Evolutionary conservation across 495 filamentous ascomycete species (phyloP).

Genomic region (Bryoglossum gracile): DNA sequence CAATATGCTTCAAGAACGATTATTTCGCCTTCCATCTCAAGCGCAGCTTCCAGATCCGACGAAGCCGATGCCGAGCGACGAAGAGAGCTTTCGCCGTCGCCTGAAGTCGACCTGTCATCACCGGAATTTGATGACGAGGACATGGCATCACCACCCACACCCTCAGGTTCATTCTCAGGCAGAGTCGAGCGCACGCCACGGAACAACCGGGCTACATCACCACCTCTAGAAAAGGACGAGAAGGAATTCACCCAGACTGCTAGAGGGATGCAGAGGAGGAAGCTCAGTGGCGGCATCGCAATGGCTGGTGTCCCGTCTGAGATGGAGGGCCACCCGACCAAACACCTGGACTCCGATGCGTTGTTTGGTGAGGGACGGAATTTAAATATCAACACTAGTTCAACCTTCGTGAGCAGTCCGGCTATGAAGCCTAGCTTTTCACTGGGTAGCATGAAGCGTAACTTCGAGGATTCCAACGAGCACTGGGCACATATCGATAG

Average conservation of each 20-base stretch:
- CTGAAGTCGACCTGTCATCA: constrained; percentile 85
- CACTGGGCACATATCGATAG: constrained; percentile 44
- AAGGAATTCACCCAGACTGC: constrained; percentile 96
- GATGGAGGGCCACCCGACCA: constrained; percentile 39
- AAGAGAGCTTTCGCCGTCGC: constrained; percentile 73
- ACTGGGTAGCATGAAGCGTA: constrained; percentile 31
- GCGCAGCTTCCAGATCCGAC: constrained; percentile 56
- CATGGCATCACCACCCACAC: constrained; percentile 43
- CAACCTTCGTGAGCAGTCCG: constrained; percentile 31
- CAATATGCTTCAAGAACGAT: constrained; percentile 37
- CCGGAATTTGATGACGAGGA: constrained; percentile 67
- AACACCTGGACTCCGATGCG: constrained; percentile 43
- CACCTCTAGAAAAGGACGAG: constrained; percentile 90
- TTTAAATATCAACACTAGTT: constrained; percentile 12
- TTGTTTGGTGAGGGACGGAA: constrained; percentile 44
- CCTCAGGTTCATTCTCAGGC: constrained; percentile 50
- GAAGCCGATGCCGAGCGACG: constrained; percentile 63
- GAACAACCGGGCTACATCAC: constrained; percentile 65
- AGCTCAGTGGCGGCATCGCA: constrained; percentile 41
- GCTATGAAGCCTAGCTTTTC: constrained; percentile 31
- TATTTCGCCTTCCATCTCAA: constrained; percentile 81
- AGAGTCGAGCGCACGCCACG: constrained; percentile 31
- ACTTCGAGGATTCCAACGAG: constrained; percentile 36
- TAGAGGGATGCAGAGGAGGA: constrained; percentile 72
- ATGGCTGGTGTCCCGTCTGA: constrained; percentile 27